Evolutionary conservation across 2,329 filamentous ascomycete genomes (phyloP).

Genomic region (Trichoderma koningiopsis): DNA sequence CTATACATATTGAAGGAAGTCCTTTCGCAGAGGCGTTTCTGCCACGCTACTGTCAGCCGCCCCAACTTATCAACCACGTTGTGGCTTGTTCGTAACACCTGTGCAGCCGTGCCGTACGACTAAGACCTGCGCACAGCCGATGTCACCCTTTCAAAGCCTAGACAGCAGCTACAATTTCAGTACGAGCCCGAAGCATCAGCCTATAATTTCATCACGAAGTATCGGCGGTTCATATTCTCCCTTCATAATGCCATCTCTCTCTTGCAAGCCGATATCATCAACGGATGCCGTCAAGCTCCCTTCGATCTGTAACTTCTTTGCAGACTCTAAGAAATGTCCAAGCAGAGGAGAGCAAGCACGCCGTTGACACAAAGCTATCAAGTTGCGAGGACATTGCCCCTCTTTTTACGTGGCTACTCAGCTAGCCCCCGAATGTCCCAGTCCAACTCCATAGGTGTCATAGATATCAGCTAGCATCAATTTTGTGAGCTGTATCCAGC

Average conservation of each 20-base stretch:
- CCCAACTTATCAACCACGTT: neutral
- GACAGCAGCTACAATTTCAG: neutral
- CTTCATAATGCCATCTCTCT: neutral
- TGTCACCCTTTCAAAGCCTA: slow-evolving; percentile 8
- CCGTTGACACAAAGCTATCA: neutral
- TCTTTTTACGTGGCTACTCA: neutral
- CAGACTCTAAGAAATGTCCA: neutral
- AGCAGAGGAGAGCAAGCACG: neutral
- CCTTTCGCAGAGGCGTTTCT: neutral
- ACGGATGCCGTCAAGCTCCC: neutral
- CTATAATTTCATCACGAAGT: neutral
- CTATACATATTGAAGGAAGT: neutral
- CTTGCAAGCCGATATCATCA: neutral
- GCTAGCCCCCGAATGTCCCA: neutral
- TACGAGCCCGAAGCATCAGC: neutral
- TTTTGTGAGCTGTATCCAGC: neutral
- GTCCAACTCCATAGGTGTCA: neutral
- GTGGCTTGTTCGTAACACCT: slow-evolving; percentile 7
- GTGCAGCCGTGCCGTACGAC: slow-evolving; percentile 12
- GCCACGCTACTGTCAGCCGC: neutral
- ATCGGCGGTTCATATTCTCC: neutral
- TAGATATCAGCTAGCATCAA: neutral
- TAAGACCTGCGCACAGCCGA: slow-evolving; percentile 37
- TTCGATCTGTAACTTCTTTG: neutral
- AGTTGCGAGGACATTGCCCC: neutral